Percentiles rank a stretch among this genome's conserved stretches.
These are phyloP conservation scores for Rhodamnia rubescens DNA, from an alignment of 345 rosid genomes.

Conservation along the genomic window DNA sequence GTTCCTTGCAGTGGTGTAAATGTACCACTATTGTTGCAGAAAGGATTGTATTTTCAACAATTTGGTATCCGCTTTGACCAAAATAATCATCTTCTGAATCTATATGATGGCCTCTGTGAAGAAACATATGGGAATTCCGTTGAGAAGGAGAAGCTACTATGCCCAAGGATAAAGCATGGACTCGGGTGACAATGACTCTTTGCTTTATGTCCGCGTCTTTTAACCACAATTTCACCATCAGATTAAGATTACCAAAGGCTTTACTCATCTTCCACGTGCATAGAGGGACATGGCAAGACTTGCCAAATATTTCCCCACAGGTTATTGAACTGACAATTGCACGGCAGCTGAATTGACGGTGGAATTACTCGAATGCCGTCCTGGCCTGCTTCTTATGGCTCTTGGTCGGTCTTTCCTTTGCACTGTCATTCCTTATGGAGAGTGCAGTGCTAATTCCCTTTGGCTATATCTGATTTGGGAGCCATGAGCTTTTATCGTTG, in stretches of 20 bases:
- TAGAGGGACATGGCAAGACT: not conserved
- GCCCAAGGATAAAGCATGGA: too few relatives aligned
- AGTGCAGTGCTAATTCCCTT: too few relatives aligned
- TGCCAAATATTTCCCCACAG: not conserved
- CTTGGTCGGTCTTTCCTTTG: not conserved
- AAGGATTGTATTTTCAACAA: not conserved
- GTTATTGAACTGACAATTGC: not conserved
- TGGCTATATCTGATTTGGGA: not conserved
- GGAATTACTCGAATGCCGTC: not conserved
- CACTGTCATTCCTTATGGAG: not conserved
- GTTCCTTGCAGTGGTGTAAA: not conserved
- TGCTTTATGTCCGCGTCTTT: not conserved
- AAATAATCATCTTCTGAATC: not conserved
- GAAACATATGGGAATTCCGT: not conserved
- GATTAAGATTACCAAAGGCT: not conserved
- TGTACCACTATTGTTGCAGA: not conserved
- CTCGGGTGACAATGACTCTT: not conserved
- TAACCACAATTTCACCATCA: not conserved
- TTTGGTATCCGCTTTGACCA: not conserved
- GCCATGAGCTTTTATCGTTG: not conserved
- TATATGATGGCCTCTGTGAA: not conserved
- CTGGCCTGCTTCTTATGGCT: not conserved
- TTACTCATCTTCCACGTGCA: too few relatives aligned
- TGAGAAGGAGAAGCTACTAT: too few relatives aligned
- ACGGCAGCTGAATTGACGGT: not conserved